A percentile compares a stretch with the other conserved stretches of the same genome.
phyloP scores from a whole-genome alignment of 805 yeast genomes.

The Wickerhamomyces subpelliculosus region DNA sequence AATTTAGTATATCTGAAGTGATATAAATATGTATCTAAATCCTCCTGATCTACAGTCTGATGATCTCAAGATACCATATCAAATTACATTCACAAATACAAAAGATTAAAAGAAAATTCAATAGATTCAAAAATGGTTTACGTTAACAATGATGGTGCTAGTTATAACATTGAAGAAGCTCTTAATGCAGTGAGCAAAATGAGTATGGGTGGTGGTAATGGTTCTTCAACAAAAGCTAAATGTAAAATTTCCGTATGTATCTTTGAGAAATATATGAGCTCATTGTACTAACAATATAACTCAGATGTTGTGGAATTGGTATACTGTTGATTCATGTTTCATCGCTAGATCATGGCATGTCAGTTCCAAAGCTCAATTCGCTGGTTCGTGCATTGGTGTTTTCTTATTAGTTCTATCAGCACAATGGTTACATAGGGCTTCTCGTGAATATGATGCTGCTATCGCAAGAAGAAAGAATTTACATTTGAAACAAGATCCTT shows the following conservation, averaged over 20 bases:
- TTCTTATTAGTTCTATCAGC: constrained; percentile 49
- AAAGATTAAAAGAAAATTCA: no score
- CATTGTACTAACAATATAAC: background rate
- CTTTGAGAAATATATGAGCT: background rate
- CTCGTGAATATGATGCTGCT: constrained; percentile 44
- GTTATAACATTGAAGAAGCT: constrained; percentile 11
- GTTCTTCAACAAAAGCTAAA: constrained; percentile 2
- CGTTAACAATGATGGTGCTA: constrained; percentile 32
- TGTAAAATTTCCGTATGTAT: constrained; percentile 25
- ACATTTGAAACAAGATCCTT: constrained; percentile 5
- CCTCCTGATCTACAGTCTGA: no score
- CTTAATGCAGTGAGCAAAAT: constrained; percentile 10
- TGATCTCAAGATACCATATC: no score
- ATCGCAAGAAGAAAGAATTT: constrained; percentile 22
- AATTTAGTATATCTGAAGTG: no score
- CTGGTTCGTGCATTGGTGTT: constrained; percentile 71
- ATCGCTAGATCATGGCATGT: constrained; percentile 60
- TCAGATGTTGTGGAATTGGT: constrained; percentile 69
- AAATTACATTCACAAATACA: no score
- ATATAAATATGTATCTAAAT: no score
- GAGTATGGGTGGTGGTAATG: constrained; percentile 12
- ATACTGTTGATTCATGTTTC: constrained; percentile 60
- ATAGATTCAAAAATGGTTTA: constrained; percentile 24
- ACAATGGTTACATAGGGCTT: constrained; percentile 49
- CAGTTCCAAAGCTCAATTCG: constrained; percentile 50